phyloP scores from a whole-genome alignment of 164 flowering plant species.

The Vitis labrusca region DNA sequence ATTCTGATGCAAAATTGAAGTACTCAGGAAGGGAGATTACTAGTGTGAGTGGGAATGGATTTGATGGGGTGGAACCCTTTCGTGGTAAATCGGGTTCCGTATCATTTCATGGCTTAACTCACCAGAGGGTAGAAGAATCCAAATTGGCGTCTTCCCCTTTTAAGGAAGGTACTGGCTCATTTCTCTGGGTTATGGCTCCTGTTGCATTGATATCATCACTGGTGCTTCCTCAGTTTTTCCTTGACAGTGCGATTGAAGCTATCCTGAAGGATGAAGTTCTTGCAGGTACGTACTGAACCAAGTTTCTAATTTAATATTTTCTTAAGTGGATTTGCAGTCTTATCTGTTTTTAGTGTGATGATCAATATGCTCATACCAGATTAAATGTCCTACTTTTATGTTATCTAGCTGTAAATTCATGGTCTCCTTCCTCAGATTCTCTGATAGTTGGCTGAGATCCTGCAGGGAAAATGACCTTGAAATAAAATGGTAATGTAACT shows the following conservation, averaged over 20 bases:
- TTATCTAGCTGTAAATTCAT: too few relatives aligned
- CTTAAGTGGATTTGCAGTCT: too few relatives aligned
- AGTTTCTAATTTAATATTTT: not conserved
- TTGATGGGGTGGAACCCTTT: constrained; percentile 45
- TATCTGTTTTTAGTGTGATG: too few relatives aligned
- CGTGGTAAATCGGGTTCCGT: constrained; percentile 82
- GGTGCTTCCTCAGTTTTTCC: constrained; percentile 64
- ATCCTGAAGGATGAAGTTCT: constrained; percentile 40
- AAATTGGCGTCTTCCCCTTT: constrained; percentile 67
- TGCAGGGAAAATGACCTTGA: too few relatives aligned
- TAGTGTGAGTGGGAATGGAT: constrained; percentile 1
- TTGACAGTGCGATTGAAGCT: constrained; percentile 42
- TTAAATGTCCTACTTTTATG: too few relatives aligned
- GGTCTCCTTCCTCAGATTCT: too few relatives aligned
- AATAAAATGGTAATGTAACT: too few relatives aligned
- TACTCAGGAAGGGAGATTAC: not conserved
- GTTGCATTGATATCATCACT: constrained; percentile 62
- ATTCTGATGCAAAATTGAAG: constrained; percentile 6
- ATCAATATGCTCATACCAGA: too few relatives aligned
- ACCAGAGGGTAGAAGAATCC: constrained; percentile 65
- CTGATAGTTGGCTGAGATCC: too few relatives aligned
- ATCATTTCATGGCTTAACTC: constrained; percentile 73
- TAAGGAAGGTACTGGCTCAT: constrained; percentile 54
- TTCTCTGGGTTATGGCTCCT: constrained; percentile 74
- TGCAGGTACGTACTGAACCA: constrained; percentile 45